Evolutionary conservation across 768 basidiomycete species (phyloP), one percentile per base, ranked within the genome.

Genomic region (Macrolepiota fuliginosa): DNA sequence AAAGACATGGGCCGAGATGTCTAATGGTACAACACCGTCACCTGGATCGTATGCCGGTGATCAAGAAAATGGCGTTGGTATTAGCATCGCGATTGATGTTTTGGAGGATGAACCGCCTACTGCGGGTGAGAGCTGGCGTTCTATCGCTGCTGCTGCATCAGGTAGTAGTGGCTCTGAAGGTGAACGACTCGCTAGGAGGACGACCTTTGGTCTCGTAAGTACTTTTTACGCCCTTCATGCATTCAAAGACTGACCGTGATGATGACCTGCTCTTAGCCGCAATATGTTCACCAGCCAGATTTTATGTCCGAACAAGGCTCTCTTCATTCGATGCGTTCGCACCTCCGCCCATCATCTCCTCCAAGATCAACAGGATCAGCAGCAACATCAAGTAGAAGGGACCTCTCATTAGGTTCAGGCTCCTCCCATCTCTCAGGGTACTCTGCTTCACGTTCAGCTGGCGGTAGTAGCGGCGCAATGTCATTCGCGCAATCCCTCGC

Each of bases 71-170:
- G 56, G 68, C 62, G 56, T 71, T 40, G 73, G 65, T 1, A 72
- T 86, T 58, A 73, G 64, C 1, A 74, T 86, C 57, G 72, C 79
- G 2, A 80, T 86, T 19, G 88, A 91, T 67, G 68, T 89, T 4
- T 73, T 90, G 15, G 90, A 92, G 63, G 87, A 90, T 36, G 86
- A 79, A 24, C 90, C 90, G 7, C 90, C 90, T 2, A 69, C 69
- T 58, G 84, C 89, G 25, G 79, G 79, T 19, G 83, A 81, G 58
- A 76, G 81, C 4, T 91, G 90, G 90, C 77, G 83, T 62, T 76
- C 76, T 11, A 74, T 90, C 62, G 75, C 85, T 9, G 68, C 78
- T 37, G 74, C 74, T 19, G 59, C 51, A n/a, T 46, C 70, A 3
- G 71, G 70, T 46, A 56, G 58, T 45, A 63, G 62, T 4, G 64